Conservation (phyloP, 495 filamentous ascomycete species). For the Hyaloscypha hepaticicola region DNA sequence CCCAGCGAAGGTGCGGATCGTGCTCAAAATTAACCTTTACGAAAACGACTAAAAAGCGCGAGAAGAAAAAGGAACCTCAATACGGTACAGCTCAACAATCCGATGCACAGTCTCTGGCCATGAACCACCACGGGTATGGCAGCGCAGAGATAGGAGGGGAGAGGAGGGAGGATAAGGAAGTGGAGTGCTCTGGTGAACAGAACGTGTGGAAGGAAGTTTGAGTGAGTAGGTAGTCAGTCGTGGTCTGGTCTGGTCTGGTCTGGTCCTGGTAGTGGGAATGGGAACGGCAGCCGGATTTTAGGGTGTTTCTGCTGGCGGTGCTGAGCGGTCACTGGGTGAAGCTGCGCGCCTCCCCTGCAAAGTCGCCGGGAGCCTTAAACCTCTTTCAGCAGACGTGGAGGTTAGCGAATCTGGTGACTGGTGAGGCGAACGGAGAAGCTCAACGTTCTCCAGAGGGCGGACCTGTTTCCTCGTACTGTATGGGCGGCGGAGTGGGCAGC, state of each 20-base stretch:
- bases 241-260: neutral
- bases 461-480: no score
- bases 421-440: neutral
- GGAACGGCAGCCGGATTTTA: conserved; percentile 1
- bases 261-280: neutral
- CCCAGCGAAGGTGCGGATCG: conserved; percentile 24
- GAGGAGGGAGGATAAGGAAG: conserved; percentile 6
- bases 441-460: no score
- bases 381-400: neutral
- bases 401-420: neutral
- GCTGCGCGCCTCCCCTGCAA: neutral
- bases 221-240: conserved; percentile 7
- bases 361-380: conserved; percentile 13
- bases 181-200: neutral
- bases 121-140: conserved; percentile 20
- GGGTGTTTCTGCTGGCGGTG: neutral
- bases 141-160: conserved; percentile 1
- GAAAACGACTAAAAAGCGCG: conserved; percentile 29
- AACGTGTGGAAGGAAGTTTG: neutral
- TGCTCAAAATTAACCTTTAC: conserved; percentile 22
- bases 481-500: no score
- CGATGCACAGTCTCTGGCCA: conserved; percentile 23
- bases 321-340: neutral
- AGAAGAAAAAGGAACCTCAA: conserved; percentile 25
- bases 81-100: conserved; percentile 2